These are phyloP conservation scores for Fusarium siculi DNA, from an alignment of 2,329 filamentous ascomycete genomes.

Conservation along the genomic window DNA sequence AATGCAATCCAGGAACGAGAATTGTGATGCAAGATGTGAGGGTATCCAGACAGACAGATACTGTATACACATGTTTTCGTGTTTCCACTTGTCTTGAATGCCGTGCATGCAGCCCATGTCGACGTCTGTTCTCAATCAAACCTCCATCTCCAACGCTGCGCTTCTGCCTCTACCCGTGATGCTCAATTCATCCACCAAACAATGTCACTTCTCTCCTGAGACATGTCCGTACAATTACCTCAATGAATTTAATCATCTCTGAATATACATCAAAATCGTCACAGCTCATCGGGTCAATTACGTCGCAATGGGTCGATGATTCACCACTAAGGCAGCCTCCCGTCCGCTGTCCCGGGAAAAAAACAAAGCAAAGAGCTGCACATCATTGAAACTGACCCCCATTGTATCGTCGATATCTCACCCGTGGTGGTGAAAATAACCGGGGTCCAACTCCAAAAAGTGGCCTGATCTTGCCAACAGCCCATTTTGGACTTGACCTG, in stretches of 20 bases:
- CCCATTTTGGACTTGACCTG: slow-evolving; percentile 36
- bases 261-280: background rate
- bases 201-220: background rate
- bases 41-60: background rate
- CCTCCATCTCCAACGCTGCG: background rate
- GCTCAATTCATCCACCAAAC: background rate
- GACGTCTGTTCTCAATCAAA: slow-evolving; percentile 10
- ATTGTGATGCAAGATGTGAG: slow-evolving; percentile 3
- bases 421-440: background rate
- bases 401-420: background rate
- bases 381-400: background rate
- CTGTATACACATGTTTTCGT: background rate
- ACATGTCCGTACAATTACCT: background rate
- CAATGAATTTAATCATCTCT: background rate
- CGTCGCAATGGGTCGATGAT: slow-evolving; percentile 12
- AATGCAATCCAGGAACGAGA: background rate
- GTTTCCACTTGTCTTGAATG: slow-evolving; percentile 13
- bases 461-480: slow-evolving; percentile 43
- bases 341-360: slow-evolving; percentile 1
- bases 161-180: background rate
- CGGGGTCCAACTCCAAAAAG: slow-evolving; percentile 15
- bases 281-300: background rate
- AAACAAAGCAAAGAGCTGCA: slow-evolving; percentile 5
- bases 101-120: slow-evolving; percentile 27
- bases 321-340: slow-evolving; percentile 6